Conservation (phyloP, 257 asterid genomes). For the Solanum appendiculatum region DNA sequence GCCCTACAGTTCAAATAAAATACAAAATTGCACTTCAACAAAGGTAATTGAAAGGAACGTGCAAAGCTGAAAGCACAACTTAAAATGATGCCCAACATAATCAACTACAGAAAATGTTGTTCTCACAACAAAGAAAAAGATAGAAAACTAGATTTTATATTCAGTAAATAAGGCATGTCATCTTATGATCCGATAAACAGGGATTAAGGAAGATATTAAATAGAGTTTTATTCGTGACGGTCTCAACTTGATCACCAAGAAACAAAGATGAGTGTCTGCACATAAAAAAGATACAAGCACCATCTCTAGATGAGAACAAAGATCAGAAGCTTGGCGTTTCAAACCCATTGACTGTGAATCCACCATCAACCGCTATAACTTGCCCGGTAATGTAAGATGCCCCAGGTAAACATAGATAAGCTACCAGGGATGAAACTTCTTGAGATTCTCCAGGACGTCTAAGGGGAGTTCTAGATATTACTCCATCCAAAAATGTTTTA, state of each 20-base stretch:
- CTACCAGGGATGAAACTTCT: slow-evolving; percentile 77
- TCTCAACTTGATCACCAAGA: neutral
- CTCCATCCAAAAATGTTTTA: slow-evolving; percentile 41
- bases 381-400: slow-evolving; percentile 85
- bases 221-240: neutral
- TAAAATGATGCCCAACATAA: neutral
- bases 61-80: neutral
- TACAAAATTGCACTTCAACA: neutral
- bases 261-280: neutral
- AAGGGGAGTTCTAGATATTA: slow-evolving; percentile 64
- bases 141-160: neutral
- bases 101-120: neutral
- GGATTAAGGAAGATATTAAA: neutral
- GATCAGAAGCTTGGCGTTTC: neutral
- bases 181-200: neutral
- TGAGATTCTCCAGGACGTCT: slow-evolving; percentile 69
- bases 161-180: neutral
- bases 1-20: neutral
- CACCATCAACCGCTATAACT: slow-evolving; percentile 77
- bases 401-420: slow-evolving; percentile 81
- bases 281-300: neutral
- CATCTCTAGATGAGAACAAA: neutral
- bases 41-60: neutral
- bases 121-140: neutral
- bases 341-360: slow-evolving; percentile 67